These are phyloP conservation scores for Eimeria acervulina DNA, from an alignment of 169 alveolate genomes.

Conservation along the genomic window DNA sequence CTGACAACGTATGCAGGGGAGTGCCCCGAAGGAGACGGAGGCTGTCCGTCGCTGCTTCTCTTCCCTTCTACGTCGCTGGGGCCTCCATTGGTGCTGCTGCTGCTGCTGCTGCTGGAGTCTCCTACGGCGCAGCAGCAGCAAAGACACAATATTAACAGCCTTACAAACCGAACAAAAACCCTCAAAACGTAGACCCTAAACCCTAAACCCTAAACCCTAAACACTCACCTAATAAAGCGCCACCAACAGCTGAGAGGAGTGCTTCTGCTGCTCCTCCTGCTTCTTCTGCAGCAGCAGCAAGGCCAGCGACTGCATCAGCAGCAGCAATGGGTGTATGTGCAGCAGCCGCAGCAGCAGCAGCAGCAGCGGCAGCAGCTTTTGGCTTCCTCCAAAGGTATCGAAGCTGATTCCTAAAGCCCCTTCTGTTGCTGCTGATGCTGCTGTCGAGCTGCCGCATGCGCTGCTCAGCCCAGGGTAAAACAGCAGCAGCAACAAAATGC, in stretches of 20 bases:
- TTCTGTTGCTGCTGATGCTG: conserved; percentile 54
- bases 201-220: background rate
- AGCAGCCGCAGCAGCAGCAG: background rate
- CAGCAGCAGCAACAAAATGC: conserved; percentile 56
- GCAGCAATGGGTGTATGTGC: too few species aligned
- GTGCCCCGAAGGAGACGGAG: background rate
- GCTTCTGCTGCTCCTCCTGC: conserved; percentile 82
- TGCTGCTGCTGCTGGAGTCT: conserved; percentile 23
- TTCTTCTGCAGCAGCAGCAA: background rate
- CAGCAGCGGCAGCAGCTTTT: conserved; percentile 2
- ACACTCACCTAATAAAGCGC: conserved; percentile 46
- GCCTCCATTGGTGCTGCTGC: background rate
- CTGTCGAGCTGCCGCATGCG: conserved; percentile 77
- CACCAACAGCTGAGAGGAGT: conserved; percentile 78
- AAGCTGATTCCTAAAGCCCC: conserved; percentile 75
- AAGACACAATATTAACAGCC: background rate
- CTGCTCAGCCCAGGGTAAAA: conserved; percentile 77
- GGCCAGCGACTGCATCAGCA: too few species aligned
- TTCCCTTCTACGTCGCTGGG: conserved; percentile 19
- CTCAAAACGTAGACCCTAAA: background rate
- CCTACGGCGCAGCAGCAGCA: conserved; percentile 27
- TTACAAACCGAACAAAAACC: background rate
- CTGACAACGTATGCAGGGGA: conserved; percentile 35
- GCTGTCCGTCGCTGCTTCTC: conserved; percentile 3
- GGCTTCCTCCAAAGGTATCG: conserved; percentile 80